Percentiles rank a stretch among this genome's conserved stretches.
These are phyloP conservation scores for Aspergillus pseudoviridinutans DNA, from an alignment of 2,329 filamentous ascomycete genomes.

Conservation along the genomic window DNA sequence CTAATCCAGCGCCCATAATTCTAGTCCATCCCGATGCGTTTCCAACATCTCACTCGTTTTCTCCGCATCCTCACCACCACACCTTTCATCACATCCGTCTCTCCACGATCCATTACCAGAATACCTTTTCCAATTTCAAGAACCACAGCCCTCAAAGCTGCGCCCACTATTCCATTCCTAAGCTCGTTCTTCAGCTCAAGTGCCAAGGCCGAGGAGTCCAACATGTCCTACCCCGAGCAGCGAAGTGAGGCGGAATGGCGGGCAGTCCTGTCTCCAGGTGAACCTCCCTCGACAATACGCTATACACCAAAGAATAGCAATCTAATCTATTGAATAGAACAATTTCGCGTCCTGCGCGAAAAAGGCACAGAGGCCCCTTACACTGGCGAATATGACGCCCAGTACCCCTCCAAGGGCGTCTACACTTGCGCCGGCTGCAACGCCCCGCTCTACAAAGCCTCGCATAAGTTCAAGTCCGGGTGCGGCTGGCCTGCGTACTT, in stretches of 20 bases:
- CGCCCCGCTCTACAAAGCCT: constrained; percentile 84
- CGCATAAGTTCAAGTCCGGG: constrained; percentile 91
- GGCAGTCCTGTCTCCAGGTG: constrained; percentile 71
- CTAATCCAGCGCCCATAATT: background rate
- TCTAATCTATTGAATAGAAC: constrained; percentile 55
- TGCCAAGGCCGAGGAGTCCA: constrained; percentile 40
- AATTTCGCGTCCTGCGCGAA: constrained; percentile 88
- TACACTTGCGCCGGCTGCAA: constrained; percentile 87
- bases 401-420: constrained; percentile 69
- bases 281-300: constrained; percentile 26
- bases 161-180: constrained; percentile 76
- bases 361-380: constrained; percentile 85
- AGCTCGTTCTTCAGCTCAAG: constrained; percentile 69
- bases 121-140: constrained; percentile 24
- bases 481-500: constrained; percentile 99
- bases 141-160: constrained; percentile 52
- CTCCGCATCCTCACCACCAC: constrained; percentile 18
- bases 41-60: constrained; percentile 12
- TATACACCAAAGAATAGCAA: constrained; percentile 19
- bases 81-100: constrained; percentile 18
- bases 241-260: constrained; percentile 84
- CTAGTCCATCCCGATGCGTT: constrained; percentile 23
- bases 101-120: constrained; percentile 12
- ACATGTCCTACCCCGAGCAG: constrained; percentile 68
- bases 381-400: constrained; percentile 82